Conservation (phyloP, 1,284 basidiomycete genomes). For the Ustilago xerochloae region DNA sequence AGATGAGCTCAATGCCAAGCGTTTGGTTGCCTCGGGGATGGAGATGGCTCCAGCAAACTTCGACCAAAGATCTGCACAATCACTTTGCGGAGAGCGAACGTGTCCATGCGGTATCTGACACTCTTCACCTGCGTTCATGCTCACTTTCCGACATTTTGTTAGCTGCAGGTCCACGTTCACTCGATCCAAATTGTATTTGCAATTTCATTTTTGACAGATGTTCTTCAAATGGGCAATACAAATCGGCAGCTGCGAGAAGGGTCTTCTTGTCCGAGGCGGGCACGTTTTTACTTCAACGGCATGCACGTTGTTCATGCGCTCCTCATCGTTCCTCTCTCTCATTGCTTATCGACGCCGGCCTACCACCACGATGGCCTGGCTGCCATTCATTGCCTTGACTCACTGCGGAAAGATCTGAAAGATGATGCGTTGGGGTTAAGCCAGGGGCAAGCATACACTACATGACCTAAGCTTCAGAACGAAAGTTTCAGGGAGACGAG, state of each 20-base stretch:
- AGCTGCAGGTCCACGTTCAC: constrained; percentile 37
- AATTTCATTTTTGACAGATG: not conserved
- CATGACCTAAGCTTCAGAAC: too few relatives aligned
- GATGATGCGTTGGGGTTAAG: too few relatives aligned
- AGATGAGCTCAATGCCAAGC: not conserved
- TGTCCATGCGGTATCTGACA: not conserved
- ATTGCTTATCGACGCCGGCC: not conserved
- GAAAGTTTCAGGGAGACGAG: too few relatives aligned
- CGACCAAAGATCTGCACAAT: not conserved
- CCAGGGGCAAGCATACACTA: too few relatives aligned
- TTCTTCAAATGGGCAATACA: not conserved
- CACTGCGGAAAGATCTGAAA: too few relatives aligned
- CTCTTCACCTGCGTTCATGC: not conserved
- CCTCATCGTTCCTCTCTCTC: not conserved
- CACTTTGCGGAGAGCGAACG: constrained; percentile 2
- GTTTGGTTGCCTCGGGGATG: not conserved
- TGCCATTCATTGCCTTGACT: too few relatives aligned
- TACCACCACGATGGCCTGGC: not conserved
- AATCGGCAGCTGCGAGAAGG: constrained; percentile 25
- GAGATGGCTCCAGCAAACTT: not conserved
- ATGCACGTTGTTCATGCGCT: constrained; percentile 24
- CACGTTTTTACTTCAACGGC: constrained; percentile 19
- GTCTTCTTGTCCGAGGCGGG: constrained; percentile 17
- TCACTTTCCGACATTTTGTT: not conserved
- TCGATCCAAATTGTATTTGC: not conserved